Base-by-base conservation (phyloP, 164 flowering plant genomes). In the Dillenia suffruticosa region DNA sequence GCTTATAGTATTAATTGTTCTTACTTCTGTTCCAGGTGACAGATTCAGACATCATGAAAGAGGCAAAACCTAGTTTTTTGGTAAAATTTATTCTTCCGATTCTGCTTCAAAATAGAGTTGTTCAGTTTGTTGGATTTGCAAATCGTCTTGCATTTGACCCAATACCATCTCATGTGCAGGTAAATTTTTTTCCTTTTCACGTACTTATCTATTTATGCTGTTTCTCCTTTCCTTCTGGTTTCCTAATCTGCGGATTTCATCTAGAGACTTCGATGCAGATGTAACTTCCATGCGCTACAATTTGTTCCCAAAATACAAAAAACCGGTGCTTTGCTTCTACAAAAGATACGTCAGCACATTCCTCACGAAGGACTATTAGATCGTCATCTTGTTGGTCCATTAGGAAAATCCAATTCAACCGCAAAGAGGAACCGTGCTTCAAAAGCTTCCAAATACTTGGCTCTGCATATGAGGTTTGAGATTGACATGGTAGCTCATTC, bases 401-500 rank as follows among this genome's bases (percentile, higher is more conserved):
- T 71, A 73, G 74, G 85, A 24, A 75, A 77, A 62, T 44, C 71
- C 43, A 66, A 63, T 17, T 49, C 58, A 50, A 73, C 72, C 51
- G 77, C 63, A 55, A 68, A 72, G 57, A 63, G 48, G 52, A 51
- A 12, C 61, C 73, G 16, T 51, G 49, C 76, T 10, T 62, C 12
- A 56, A 84, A 82, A 71, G 67, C 66, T 66, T 75, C 92, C 53
- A 81, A 71, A 71, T 95, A 84, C 77, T 74, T 95, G 46, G 90
- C 99, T 68, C 65, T 95, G 54, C 99, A 95, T 68, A 70, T 95
- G 66, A 85, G 98, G 64, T 95, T 95, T 80, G 99, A 95, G 79
- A 88, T 92, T 62, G 99, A 95, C 78, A 95, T 95, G 99, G 97
- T 81, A 62, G 97, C 99, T 64, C 96, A 95, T 80, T 95, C 99